Evolutionary conservation across 495 filamentous ascomycete species (phyloP), one percentile per base, ranked within the genome.

Genomic region (Parathielavia hyrcaniae): DNA sequence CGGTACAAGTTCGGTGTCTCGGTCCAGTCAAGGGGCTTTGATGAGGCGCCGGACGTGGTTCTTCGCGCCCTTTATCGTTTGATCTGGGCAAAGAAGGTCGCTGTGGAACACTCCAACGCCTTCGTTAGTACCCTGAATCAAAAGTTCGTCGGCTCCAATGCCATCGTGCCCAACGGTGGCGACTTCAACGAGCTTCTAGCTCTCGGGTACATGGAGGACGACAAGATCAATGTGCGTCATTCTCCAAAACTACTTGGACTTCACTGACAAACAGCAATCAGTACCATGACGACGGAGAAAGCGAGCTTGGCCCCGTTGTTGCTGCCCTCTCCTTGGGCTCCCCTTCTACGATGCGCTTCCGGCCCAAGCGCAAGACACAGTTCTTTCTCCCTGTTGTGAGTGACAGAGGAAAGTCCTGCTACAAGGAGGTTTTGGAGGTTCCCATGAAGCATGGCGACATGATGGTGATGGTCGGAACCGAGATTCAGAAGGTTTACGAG

Each of bases 231-330:
- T 16, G 88, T 90, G 77, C 66, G 85, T 72, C 0, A 4, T 14
- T 19, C 50, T 50, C 8, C 26, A 32, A 36, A 19, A 58, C 57
- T 30, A 44, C 45, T 45, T 11, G 26, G 19, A 68, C 75, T 59
- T 77, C 34, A n/a, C 46, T 60, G n/a, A 60, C 50, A 41, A 11
- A 4, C 19, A 16, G n/a, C 32, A 8, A 30, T 23, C 56, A 93
- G 84, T 90, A 81, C 57, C 91, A 96, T 54, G 90, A 95, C 63
- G 91, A 96, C 58, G 91, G 91, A 0, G 91, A 96, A 67, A 71
- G 66, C 0, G 80, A 82, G 0, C 77, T 95, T 1, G 90, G 89
- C 0, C 85, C 88, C 1, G 88, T 82, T 0, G 85, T 95, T 26
- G 86, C 86, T 0, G 86, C 88, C 0, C 71, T 92, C 1, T 90